Base-by-base conservation (phyloP, 163 green algal species). In the Volvox carteri region DNA sequence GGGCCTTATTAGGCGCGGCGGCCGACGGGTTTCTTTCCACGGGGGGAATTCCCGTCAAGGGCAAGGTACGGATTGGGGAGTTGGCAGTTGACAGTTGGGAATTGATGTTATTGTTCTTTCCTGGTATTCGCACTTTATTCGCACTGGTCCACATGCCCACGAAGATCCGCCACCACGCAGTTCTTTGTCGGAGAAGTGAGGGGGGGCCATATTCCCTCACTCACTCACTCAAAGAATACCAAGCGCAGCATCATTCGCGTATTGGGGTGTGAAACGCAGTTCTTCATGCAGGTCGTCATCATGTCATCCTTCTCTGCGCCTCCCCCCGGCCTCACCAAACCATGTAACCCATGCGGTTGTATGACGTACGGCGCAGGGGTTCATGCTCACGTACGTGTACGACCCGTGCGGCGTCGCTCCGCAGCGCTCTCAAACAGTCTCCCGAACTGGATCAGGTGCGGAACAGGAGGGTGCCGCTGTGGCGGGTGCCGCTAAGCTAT, bases 61-160 rank as follows among this genome's bases (percentile, higher is more conserved):
- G 87, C 58, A 91, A 91, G 87, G 87, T 86, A 41, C 35, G 62
- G 46, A 58, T n/a, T n/a, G n/a, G n/a, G n/a, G n/a, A n/a, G n/a
- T n/a, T n/a, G n/a, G n/a, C n/a, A n/a, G n/a, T n/a, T n/a, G n/a
- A n/a, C n/a, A n/a, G n/a, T n/a, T n/a, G n/a, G n/a, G n/a, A n/a
- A n/a, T n/a, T n/a, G n/a, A n/a, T n/a, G n/a, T n/a, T n/a, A n/a
- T n/a, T n/a, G n/a, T n/a, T n/a, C n/a, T n/a, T n/a, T n/a, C n/a
- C n/a, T n/a, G n/a, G n/a, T n/a, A n/a, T n/a, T n/a, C n/a, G n/a
- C n/a, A n/a, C n/a, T n/a, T n/a, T n/a, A n/a, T n/a, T n/a, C n/a
- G n/a, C n/a, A n/a, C n/a, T n/a, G n/a, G n/a, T n/a, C n/a, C n/a
- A n/a, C n/a, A n/a, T n/a, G n/a, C n/a, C n/a, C n/a, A n/a, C n/a